Evolutionary conservation across 1,284 basidiomycete genomes (phyloP), one percentile per base, ranked within the genome.

Genomic region (Puccinia sorghi): DNA sequence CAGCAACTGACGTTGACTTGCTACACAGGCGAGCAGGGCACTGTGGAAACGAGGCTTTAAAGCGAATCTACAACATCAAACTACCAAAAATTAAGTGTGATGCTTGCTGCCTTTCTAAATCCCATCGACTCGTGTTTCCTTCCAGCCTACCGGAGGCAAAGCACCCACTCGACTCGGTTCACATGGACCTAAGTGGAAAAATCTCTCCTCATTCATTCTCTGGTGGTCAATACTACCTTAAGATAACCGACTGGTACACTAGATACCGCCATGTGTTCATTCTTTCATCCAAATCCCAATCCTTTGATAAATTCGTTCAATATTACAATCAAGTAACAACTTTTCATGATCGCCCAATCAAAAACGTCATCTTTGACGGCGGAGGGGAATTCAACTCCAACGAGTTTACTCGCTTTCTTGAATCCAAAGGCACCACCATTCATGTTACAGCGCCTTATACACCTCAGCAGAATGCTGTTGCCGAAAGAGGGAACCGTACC

Each of bases 181-280:
- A 39, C 50, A 69, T 52, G 48, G 61, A 76, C 25, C 54, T 69
- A 2, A 76, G 74, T 41, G 74, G 74, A 9, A 76, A 57, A 59
- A 76, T 76, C 8, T n/a, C 63, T 15, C 59, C 61, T 20, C 17
- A 46, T 9, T 67, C 74, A n/a, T 39, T 76, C 6, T n/a, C 37
- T n/a, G 61, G 46, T 4, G 25, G 6, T 11, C 6, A 20, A 3
- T 75, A 75, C 66, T 75, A 75, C 46, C 66, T 64, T 50, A 63
- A 75, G 54, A 50, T 75, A 20, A 75, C 72, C n/a, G 32, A 75
- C 37, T 32, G 11, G 6, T 48, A 41, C 27, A 59, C 71, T 22
- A 9, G 20, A 4, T 73, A 73, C 39, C 32, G 56, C 25, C 43
- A 59, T 73, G 57, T 73, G 6, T 73, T 25, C 57, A 1, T 73